These are phyloP conservation scores for Tuber calosporum DNA, from an alignment of 495 filamentous ascomycete species.

Conservation along the genomic window DNA sequence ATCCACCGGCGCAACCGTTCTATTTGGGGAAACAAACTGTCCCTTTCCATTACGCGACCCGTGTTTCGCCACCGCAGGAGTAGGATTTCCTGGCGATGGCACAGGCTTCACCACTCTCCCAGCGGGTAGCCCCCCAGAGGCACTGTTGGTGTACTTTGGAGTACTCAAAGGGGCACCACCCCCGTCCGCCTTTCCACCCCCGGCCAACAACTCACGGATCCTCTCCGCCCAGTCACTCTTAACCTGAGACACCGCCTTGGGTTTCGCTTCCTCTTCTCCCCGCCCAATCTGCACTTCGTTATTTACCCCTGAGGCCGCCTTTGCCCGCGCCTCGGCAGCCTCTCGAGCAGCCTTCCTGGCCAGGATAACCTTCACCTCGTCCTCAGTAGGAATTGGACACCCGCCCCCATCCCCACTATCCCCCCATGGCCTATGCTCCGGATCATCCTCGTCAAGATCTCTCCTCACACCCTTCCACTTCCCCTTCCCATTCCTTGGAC, in stretches of 20 bases:
- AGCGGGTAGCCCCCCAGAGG: background rate
- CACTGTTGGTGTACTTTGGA: background rate
- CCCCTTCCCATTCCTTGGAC: background rate
- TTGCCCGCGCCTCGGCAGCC: background rate
- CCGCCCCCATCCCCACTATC: background rate
- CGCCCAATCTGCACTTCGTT: background rate
- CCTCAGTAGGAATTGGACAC: background rate
- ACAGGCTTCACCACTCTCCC: background rate
- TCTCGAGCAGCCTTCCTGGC: background rate
- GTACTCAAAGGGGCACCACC: background rate
- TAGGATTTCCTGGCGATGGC: background rate
- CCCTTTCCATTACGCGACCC: background rate
- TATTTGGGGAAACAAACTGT: background rate
- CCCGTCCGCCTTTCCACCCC: background rate
- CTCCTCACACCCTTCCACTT: background rate
- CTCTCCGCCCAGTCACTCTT: background rate
- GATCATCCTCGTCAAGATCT: background rate
- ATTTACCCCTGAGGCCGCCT: background rate
- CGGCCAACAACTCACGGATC: background rate
- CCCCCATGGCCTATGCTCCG: background rate
- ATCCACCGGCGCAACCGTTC: background rate
- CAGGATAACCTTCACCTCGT: background rate
- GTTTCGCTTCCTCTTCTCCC: background rate
- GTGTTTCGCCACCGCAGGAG: background rate
- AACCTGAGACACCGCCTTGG: background rate